Conservation (phyloP, 192 early-diverging fungal genomes). For the Coemansia sp. region DNA sequence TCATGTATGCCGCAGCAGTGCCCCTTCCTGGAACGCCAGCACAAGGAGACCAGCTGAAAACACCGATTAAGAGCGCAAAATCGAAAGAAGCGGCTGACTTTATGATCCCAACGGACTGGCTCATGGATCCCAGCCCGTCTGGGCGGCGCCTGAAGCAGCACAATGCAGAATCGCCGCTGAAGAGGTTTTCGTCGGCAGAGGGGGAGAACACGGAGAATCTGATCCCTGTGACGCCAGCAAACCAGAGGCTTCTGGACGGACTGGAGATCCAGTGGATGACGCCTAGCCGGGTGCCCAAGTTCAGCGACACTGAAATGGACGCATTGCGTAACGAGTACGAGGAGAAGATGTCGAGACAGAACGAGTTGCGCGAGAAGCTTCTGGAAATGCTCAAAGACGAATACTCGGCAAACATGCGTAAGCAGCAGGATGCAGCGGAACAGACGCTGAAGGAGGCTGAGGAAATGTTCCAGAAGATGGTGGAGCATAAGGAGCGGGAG, state of each 20-base stretch:
- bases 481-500: conserved; percentile 34
- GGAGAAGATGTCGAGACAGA: conserved; percentile 29
- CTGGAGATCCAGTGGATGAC: conserved; percentile 52
- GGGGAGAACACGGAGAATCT: conserved; percentile 17
- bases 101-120: conserved; percentile 49
- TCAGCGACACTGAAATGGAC: conserved; percentile 45
- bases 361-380: conserved; percentile 49
- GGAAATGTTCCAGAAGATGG: conserved; percentile 31
- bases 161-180: conserved; percentile 17
- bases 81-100: conserved; percentile 26
- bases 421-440: conserved; percentile 36
- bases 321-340: conserved; percentile 25
- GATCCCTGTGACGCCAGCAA: conserved; percentile 48
- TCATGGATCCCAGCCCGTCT: conserved; percentile 39
- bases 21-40: conserved; percentile 46
- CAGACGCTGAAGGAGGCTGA: conserved; percentile 29
- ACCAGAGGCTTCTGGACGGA: conserved; percentile 48
- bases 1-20: conserved; percentile 45
- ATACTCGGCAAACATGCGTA: conserved; percentile 39
- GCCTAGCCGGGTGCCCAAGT: conserved; percentile 50
- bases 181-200: conserved; percentile 9
- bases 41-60: conserved; percentile 17
- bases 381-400: conserved; percentile 43
- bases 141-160: conserved; percentile 12
- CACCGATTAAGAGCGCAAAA: conserved; percentile 5